Conservation (phyloP, 73 alveolate genomes). For the Uronychia setigera region DNA sequence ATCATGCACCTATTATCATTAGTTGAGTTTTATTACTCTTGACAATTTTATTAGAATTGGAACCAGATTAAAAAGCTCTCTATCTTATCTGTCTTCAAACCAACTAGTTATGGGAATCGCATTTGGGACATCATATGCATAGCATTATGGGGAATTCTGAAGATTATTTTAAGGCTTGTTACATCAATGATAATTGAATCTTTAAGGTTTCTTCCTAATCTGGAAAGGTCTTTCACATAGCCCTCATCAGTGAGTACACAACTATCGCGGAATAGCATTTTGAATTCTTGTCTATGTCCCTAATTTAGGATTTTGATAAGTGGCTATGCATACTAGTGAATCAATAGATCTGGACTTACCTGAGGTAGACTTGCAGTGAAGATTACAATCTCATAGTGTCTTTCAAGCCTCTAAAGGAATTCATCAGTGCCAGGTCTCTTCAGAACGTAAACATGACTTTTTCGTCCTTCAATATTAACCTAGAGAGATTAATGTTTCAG, state of each 20-base stretch:
- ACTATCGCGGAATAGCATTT: conserved; percentile 75
- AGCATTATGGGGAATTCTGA: conserved; percentile 54
- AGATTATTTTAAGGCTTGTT: not conserved
- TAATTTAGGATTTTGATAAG: conserved; percentile 47
- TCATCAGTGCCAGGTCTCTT: conserved; percentile 89
- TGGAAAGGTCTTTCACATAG: conserved; percentile 78
- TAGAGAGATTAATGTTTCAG: not conserved
- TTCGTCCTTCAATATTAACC: conserved; percentile 32
- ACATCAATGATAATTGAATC: conserved; percentile 68
- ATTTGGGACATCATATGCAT: conserved; percentile 60
- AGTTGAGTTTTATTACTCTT: too few species aligned
- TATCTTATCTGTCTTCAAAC: conserved; percentile 61
- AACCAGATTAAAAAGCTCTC: conserved; percentile 28
- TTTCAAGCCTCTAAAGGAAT: conserved; percentile 70
- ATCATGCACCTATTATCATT: too few species aligned
- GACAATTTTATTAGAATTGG: conserved; percentile 21
- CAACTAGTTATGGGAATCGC: conserved; percentile 61
- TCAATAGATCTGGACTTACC: conserved; percentile 11
- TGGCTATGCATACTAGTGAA: conserved; percentile 70
- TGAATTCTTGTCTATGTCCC: conserved; percentile 23
- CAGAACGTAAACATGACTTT: conserved; percentile 69
- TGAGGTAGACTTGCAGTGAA: conserved; percentile 78
- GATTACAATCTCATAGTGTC: conserved; percentile 64
- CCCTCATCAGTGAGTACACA: conserved; percentile 68
- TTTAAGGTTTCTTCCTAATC: conserved; percentile 76